phyloP scores from a whole-genome alignment of 345 rosid genomes.

The Raphanus raphanistrum region DNA sequence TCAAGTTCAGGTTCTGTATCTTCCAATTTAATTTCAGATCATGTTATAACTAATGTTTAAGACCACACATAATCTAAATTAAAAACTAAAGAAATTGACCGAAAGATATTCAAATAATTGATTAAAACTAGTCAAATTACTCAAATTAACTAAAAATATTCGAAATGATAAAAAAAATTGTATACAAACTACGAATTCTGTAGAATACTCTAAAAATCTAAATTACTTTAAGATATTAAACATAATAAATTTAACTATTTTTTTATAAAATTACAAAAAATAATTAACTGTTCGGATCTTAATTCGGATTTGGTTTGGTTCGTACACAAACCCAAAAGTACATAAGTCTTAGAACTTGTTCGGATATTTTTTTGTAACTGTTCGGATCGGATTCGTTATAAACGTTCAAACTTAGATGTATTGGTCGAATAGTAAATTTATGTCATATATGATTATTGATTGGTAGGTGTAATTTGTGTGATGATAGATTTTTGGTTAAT shows the following conservation, averaged over 20 bases:
- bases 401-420: not conserved
- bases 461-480: not conserved
- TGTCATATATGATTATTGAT: not conserved
- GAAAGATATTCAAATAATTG: not conserved
- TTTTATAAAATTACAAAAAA: no score
- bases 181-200: not conserved
- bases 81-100: not conserved
- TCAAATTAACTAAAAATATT: no score
- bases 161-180: not conserved
- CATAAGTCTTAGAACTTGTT: not conserved
- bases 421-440: not conserved
- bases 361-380: not conserved
- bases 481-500: not conserved
- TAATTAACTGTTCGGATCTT: no score
- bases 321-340: not conserved
- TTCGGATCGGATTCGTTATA: not conserved
- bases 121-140: no score
- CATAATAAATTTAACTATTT: not conserved
- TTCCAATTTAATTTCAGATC: not conserved
- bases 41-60: not conserved
- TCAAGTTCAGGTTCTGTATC: not conserved
- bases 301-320: not conserved
- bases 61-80: not conserved
- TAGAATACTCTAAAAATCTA: not conserved
- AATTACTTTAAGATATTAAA: not conserved